These are phyloP conservation scores for Hypoxylon sp. DNA, from an alignment of 2,329 filamentous ascomycete genomes.

Conservation along the genomic window DNA sequence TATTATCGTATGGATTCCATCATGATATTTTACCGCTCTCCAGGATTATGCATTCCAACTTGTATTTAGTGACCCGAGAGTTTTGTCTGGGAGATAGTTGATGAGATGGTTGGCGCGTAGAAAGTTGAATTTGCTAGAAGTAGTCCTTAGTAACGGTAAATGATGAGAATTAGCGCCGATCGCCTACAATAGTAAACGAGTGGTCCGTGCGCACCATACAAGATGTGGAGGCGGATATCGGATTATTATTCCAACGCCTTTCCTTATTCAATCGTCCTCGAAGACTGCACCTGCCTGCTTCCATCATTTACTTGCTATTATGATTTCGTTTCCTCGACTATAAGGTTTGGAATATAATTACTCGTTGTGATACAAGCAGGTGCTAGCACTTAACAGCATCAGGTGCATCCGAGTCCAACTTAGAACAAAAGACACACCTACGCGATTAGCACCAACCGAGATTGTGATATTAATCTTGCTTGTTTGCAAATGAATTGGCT, in stretches of 20 bases:
- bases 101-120: conserved; percentile 25
- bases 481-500: conserved; percentile 1
- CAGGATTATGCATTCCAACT: not conserved
- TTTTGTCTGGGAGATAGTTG: conserved; percentile 14
- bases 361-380: not conserved
- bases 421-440: not conserved
- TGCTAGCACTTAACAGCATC: not conserved
- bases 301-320: not conserved
- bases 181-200: not conserved
- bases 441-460: not conserved
- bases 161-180: conserved; percentile 27
- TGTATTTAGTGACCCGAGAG: not conserved
- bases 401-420: not conserved
- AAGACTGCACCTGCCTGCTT: not conserved
- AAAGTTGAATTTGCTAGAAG: conserved; percentile 32
- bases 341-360: not conserved
- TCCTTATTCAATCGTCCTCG: conserved; percentile 15
- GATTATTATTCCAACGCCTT: conserved; percentile 37
- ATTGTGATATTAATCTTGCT: not conserved
- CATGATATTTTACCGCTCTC: not conserved
- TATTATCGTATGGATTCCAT: conserved; percentile 15
- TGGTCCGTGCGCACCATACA: conserved; percentile 29
- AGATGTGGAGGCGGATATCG: conserved; percentile 31
- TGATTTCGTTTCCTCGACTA: not conserved
- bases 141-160: conserved; percentile 12